Evolutionary conservation across 495 filamentous ascomycete species (phyloP).

Genomic region (Talaromyces proteolyticus): DNA sequence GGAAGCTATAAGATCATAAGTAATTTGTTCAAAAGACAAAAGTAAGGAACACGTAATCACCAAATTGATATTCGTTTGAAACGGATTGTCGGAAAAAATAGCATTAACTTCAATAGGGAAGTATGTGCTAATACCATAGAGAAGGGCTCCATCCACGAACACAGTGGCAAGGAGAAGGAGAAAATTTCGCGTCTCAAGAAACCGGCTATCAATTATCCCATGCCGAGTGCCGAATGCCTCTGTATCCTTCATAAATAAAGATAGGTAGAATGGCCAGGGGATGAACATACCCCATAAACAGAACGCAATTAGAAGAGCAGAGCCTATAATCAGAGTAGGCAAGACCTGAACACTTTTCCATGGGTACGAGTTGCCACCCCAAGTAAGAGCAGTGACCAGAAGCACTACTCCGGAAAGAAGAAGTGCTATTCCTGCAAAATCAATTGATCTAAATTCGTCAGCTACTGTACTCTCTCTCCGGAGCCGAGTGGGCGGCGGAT

Average conservation of each 20-base stretch:
- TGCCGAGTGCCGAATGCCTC: too few species aligned
- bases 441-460: conserved; percentile 32
- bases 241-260: too few species aligned
- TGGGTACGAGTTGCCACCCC: conserved; percentile 47
- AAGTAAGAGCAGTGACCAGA: conserved; percentile 49
- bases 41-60: too few species aligned
- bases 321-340: conserved; percentile 16
- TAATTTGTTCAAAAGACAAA: too few species aligned
- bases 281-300: too few species aligned
- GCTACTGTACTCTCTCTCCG: conserved; percentile 12
- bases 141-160: neutral
- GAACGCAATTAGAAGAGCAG: neutral
- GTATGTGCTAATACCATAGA: neutral
- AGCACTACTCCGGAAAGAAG: conserved; percentile 38
- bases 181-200: conserved; percentile 1
- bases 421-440: conserved; percentile 49
- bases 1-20: too few species aligned
- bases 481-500: conserved; percentile 1
- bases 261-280: too few species aligned
- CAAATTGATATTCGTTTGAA: too few species aligned
- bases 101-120: neutral
- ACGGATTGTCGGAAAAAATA: neutral
- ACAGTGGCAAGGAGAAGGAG: neutral
- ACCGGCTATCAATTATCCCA: neutral
- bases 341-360: conserved; percentile 49